These are phyloP conservation scores for Tephrocybe sp. DNA, from an alignment of 768 basidiomycete species.

Conservation along the genomic window DNA sequence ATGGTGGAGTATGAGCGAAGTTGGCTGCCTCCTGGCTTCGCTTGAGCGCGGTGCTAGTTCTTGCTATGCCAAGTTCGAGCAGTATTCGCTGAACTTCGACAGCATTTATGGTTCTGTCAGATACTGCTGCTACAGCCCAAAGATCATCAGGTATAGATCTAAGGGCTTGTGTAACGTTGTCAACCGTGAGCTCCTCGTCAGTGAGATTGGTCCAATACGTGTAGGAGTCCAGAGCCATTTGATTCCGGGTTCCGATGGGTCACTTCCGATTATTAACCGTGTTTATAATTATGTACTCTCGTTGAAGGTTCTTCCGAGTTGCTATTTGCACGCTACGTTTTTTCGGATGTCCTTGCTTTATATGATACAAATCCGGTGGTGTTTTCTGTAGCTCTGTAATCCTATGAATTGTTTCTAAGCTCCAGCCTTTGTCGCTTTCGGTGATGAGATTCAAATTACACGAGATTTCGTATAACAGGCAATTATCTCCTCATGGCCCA, in stretches of 20 bases:
- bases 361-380: too few species aligned
- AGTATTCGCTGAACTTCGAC: slow-evolving; percentile 53
- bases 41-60: slow-evolving; percentile 49
- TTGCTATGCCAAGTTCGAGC: slow-evolving; percentile 59
- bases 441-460: too few species aligned
- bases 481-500: too few species aligned
- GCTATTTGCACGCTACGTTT: too few species aligned
- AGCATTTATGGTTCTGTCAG: slow-evolving; percentile 64
- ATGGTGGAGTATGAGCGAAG: slow-evolving; percentile 10
- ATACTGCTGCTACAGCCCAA: slow-evolving; percentile 76
- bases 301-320: too few species aligned
- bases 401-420: too few species aligned
- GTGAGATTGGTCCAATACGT: slow-evolving; percentile 54
- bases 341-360: too few species aligned
- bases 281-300: too few species aligned
- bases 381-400: too few species aligned
- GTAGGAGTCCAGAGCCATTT: slow-evolving; percentile 43
- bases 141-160: slow-evolving; percentile 58
- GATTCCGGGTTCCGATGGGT: slow-evolving; percentile 21
- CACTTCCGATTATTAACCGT: too few species aligned
- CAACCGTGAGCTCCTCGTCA: slow-evolving; percentile 56
- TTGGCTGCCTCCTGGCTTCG: slow-evolving; percentile 40
- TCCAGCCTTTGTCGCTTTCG: too few species aligned
- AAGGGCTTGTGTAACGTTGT: slow-evolving; percentile 47
- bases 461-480: too few species aligned